Evolutionary conservation across 208 protist species (phyloP).

Genomic region (Leishmania guyanensis): DNA sequence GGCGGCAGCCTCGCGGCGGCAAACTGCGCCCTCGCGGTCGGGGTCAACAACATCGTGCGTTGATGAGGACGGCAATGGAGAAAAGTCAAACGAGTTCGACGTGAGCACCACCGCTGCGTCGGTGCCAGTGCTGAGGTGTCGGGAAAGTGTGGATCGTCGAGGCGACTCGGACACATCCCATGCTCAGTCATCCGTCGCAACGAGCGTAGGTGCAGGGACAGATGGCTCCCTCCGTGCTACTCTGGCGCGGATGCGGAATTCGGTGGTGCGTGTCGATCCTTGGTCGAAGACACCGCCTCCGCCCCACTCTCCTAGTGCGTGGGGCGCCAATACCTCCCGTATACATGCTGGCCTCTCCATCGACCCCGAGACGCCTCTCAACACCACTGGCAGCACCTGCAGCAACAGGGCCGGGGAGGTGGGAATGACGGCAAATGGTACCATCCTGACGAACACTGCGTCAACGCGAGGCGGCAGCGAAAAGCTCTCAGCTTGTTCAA

Average conservation of each 20-base stretch:
- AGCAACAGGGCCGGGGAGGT: neutral
- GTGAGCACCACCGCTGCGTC: neutral
- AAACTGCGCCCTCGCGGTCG: neutral
- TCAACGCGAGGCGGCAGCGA: neutral
- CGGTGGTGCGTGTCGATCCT: neutral
- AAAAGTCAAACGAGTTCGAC: neutral
- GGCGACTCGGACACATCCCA: neutral
- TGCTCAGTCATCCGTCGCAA: neutral
- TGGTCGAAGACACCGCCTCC: neutral
- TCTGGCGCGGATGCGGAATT: neutral
- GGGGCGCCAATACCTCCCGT: too few relatives aligned
- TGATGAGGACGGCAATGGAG: neutral
- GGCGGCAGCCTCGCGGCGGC: neutral
- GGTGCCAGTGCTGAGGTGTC: neutral
- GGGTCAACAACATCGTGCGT: neutral
- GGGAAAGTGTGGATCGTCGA: neutral
- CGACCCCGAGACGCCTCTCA: constrained; percentile 1
- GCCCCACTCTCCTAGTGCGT: neutral
- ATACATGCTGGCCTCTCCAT: constrained; percentile 2
- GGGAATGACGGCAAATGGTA: too few relatives aligned
- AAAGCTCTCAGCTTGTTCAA: neutral
- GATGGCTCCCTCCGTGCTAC: neutral
- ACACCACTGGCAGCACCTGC: too few relatives aligned
- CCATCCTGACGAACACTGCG: neutral
- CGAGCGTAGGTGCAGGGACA: neutral